Conservation (phyloP, 345 rosid genomes). For the Rhizophora mangle region DNA sequence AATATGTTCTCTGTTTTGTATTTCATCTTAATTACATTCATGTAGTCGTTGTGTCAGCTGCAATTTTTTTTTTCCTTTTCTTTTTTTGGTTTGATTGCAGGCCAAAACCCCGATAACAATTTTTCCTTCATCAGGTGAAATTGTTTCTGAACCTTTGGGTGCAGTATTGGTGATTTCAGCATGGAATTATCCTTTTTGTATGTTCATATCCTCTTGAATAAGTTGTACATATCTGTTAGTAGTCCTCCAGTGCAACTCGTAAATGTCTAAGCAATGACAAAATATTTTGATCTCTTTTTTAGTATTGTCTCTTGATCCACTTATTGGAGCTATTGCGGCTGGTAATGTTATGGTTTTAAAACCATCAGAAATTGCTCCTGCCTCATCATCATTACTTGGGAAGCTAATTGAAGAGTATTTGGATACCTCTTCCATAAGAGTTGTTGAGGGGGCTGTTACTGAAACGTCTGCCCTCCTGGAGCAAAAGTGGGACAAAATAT, state of each 20-base stretch:
- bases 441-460: constrained; percentile 75
- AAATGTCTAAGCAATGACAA: background rate
- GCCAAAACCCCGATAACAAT: constrained; percentile 73
- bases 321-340: constrained; percentile 92
- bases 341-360: constrained; percentile 86
- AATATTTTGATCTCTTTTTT: constrained; percentile 16
- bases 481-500: constrained; percentile 96
- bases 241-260: background rate
- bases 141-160: constrained; percentile 86
- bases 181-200: constrained; percentile 94
- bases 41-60: background rate
- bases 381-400: constrained; percentile 62
- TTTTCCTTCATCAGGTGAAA: constrained; percentile 91
- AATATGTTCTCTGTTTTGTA: no score
- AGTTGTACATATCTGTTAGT: background rate
- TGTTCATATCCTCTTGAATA: constrained; percentile 23
- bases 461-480: constrained; percentile 79
- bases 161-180: constrained; percentile 87
- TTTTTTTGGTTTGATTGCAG: constrained; percentile 38
- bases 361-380: constrained; percentile 93
- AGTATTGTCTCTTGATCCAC: constrained; percentile 92
- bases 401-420: constrained; percentile 59
- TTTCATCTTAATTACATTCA: no score
- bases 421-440: constrained; percentile 64
- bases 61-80: background rate